Evolutionary conservation across 768 basidiomycete genomes (phyloP).

Genomic region (Rhodotorula graminis): DNA sequence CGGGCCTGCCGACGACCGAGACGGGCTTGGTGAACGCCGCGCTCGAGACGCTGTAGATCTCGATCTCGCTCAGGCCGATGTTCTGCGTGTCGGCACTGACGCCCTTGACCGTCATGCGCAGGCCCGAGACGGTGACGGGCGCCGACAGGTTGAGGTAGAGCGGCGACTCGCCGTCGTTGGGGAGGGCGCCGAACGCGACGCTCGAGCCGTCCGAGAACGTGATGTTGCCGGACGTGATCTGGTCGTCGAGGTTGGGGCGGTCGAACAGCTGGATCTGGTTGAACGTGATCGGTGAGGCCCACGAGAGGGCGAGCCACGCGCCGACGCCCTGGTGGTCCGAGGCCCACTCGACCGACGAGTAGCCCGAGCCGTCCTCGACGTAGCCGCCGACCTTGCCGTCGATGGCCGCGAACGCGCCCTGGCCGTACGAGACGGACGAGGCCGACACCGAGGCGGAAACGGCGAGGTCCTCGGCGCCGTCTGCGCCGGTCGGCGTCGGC

Average conservation of each 20-base stretch:
- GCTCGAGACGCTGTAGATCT: constrained; percentile 9
- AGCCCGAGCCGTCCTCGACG: constrained; percentile 19
- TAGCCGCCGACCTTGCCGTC: constrained; percentile 33
- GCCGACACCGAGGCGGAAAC: not conserved
- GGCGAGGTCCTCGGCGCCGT: constrained; percentile 19
- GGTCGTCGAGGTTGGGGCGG: constrained; percentile 34
- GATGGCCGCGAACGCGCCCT: constrained; percentile 14
- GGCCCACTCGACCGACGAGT: constrained; percentile 26
- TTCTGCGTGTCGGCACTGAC: constrained; percentile 12
- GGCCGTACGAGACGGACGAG: constrained; percentile 2
- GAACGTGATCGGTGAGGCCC: constrained; percentile 16
- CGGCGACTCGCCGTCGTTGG: constrained; percentile 22
- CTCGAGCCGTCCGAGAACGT: constrained; percentile 28
- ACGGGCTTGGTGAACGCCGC: not conserved
- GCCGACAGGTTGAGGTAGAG: constrained; percentile 24
- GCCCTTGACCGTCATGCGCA: constrained; percentile 17
- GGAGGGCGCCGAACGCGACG: constrained; percentile 20
- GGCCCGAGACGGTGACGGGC: constrained; percentile 3
- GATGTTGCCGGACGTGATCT: constrained; percentile 24
- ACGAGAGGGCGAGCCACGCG: constrained; percentile 20
- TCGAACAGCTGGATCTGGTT: constrained; percentile 30
- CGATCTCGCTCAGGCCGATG: constrained; percentile 24
- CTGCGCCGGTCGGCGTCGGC: constrained; percentile 12
- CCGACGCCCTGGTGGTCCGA: constrained; percentile 16
- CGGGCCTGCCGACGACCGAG: not conserved